Base-by-base conservation (phyloP, 345 rosid genomes). In the Gossypium mustelinum region DNA sequence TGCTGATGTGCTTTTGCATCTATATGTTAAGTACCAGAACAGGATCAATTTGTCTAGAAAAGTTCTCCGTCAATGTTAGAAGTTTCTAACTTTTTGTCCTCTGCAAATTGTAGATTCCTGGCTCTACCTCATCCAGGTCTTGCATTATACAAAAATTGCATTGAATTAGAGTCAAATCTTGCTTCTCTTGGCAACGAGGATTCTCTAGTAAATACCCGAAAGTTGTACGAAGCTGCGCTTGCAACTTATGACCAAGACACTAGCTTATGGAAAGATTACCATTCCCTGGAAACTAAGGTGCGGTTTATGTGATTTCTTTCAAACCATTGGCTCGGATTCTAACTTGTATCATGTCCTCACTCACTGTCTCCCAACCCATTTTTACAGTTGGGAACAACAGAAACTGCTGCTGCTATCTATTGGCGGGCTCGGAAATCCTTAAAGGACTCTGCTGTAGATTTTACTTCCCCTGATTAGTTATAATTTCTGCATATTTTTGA, bases 391-490 rank as follows among this genome's bases (percentile, higher is more conserved):
- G 98, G 97, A 76, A 94, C 95, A 22, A 85, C 97, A 29, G 97
- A 91, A 83, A 88, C 89, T 0, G 86, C 89, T 9, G 74, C 77
- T 17, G 91, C 87, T 0, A 87, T 94, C 70, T 76, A 79, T 52
- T 90, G 95, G 97, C 92, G 94, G 0, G 97, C 97, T 2, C 81
- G 86, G 66, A 94, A 90, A 89, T 84, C 88, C 3, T 85, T 92
- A 0, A 88, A 81, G 65, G 85, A 85, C 27, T 76, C 84, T 48
- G 82, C 86, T 7, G 78, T 75, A 9, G 78, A 81, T 18, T 41
- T 77, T 9, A 66, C 78, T 63, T 57, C 77, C 55, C 68, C 69
- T 0, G 73, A 74, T 72, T 68, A 47, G 34, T 70, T 25, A 67
- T 84, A 70, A 48, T 73, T 1, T 20, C 24, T 68, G 62, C 39